Base-by-base conservation (phyloP, 345 rosid genomes). In the Garcia nutans region DNA sequence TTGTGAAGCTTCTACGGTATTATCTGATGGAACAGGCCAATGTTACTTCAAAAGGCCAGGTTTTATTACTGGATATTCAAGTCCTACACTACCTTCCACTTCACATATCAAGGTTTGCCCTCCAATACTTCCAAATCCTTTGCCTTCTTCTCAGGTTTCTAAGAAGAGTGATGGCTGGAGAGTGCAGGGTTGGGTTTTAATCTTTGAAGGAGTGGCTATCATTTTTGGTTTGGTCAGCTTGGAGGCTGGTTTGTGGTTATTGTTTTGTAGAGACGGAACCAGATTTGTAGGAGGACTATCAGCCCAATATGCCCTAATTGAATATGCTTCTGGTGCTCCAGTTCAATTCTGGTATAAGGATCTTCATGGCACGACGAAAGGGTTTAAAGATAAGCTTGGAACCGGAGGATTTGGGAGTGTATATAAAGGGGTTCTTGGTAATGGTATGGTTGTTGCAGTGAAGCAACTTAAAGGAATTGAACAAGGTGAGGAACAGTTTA, bases 21-120 rank as follows among this genome's bases (percentile, higher is more conserved):
- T 88, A 75, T 76, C 87, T 3, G 93, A 92, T 82, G 95, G 97
- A 44, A 77, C 88, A 6, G 91, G 88, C 13, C 23, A 74, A 20
- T 92, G 97, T 79, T 84, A 83, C 80, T 28, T 76, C 50, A 86
- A 88, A 63, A 82, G 78, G 1, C 78, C 81, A 2, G 92, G 77
- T 6, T 87, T 87, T 77, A 60, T 89, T 62, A 79, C 83, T 44
- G 95, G 90, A 8, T 88, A 85, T 62, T 77, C 69, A 65, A 87
- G 68, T 84, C 90, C 91, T 3, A 74, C 86, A 0, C 84, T 90
- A 56, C 92, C 89, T 2, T 87, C 92, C 66, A 86, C 87, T 61
- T 89, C 94, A 0, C 89, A 76, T 78, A 76, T 88, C 44, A 90
- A 90, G 83, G 90, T 92, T 57, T 90, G 95, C 72, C 81, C 72